A percentile compares a stretch with the other conserved stretches of the same genome.
Conservation (phyloP, 2,329 filamentous ascomycete species). For the Ophiosphaerella korrae region DNA sequence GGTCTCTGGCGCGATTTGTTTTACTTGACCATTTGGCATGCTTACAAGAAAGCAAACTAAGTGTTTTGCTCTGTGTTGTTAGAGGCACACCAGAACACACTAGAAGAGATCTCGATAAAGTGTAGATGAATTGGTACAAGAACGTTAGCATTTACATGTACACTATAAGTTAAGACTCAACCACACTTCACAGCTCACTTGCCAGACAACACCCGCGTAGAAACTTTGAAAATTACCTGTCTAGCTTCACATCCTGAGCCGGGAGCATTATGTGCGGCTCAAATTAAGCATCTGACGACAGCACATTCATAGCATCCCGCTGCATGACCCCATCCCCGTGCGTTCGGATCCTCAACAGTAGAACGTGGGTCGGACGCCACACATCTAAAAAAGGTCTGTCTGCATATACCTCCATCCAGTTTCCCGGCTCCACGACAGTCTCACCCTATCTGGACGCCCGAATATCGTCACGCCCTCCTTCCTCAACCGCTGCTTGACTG, state of each 20-base stretch:
- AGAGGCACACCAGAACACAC: slow-evolving; percentile 14
- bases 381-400: slow-evolving; percentile 34
- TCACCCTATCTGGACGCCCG: slow-evolving; percentile 19
- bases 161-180: neutral
- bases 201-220: neutral
- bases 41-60: slow-evolving; percentile 35
- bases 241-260: slow-evolving; percentile 11
- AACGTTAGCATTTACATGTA: neutral
- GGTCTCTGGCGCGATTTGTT: slow-evolving; percentile 14
- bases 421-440: slow-evolving; percentile 24
- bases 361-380: slow-evolving; percentile 30
- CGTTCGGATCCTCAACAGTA: slow-evolving; percentile 15
- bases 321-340: slow-evolving; percentile 20
- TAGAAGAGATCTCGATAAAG: slow-evolving; percentile 7
- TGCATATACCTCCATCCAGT: slow-evolving; percentile 18
- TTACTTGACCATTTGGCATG: slow-evolving; percentile 31
- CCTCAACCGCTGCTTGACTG: slow-evolving; percentile 17
- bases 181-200: neutral
- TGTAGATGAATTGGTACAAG: slow-evolving; percentile 16
- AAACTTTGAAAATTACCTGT: slow-evolving; percentile 4
- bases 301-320: slow-evolving; percentile 32
- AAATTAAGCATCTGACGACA: slow-evolving; percentile 47
- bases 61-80: slow-evolving; percentile 4
- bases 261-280: slow-evolving; percentile 38
- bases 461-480: slow-evolving; percentile 14